Evolutionary conservation across 192 early-diverging fungal species (phyloP), one percentile per base, ranked within the genome.

Genomic region (Gonapodya sp.): DNA sequence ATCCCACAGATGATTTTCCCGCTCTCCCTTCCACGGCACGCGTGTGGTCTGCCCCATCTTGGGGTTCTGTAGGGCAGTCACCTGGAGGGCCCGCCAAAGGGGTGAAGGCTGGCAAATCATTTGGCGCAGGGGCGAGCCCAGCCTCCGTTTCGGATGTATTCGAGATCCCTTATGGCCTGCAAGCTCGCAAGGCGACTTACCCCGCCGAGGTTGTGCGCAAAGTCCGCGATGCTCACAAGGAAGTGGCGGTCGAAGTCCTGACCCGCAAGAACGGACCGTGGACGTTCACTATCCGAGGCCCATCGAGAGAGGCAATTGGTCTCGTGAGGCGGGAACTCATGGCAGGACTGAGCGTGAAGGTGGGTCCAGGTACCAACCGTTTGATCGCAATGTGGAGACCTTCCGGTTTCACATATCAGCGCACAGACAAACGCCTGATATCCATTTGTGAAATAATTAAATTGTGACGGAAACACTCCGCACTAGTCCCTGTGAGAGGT

Each of bases 281-380:
- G 46, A 64, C 46, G 8, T 64, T 64, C 46, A 64, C 46, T 8
- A 8, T 64, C 46, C 46, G 46, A 64, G 46, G 46, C 8, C 46
- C 46, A 16, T 64, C 46, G 46, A 64, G 24, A 64, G 93, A 94
- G 31, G 89, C 88, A 79, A 94, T 96, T 30, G 91, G 89, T 79
- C 86, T 87, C 73, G 94, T 95, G 18, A 94, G 94, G 80, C 91
- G 92, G 35, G 93, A 95, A 73, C 84, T 98, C 16, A 86, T 93
- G 79, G 84, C 92, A 78, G 88, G 87, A 79, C 87, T 95, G 73
- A 90, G 92, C 34, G 87, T 92, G 35, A 92, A 93, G 86, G 89
- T 94, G 78, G 87, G 82, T 24, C 30, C n/a, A n/a, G n/a, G n/a
- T n/a, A n/a, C n/a, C n/a, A n/a, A n/a, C n/a, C n/a, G n/a, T n/a